Conservation (phyloP, 257 asterid species). For the Solanum tarijense region DNA sequence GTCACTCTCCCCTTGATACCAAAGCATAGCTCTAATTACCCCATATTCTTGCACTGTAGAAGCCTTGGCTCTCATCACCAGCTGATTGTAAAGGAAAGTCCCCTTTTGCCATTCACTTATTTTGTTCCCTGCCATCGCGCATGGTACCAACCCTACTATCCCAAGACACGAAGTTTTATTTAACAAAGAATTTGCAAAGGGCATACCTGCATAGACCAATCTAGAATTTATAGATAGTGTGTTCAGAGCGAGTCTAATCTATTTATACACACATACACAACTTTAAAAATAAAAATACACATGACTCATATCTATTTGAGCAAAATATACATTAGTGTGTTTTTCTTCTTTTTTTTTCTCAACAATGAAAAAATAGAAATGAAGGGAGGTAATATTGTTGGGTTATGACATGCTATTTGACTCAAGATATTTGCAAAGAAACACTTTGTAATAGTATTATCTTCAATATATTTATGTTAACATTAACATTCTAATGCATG, state of each 20-base stretch:
- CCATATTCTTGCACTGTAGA: conserved; percentile 4
- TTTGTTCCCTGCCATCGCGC: conserved; percentile 28
- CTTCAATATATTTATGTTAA: background rate
- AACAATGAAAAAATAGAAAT: background rate
- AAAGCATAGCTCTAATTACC: conserved; percentile 11
- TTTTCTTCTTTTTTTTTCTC: background rate
- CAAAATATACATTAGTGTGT: background rate
- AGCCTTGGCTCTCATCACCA: conserved; percentile 8
- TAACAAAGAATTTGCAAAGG: conserved; percentile 21
- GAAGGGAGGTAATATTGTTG: background rate
- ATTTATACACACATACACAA: background rate
- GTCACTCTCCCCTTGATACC: conserved; percentile 41
- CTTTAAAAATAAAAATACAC: background rate
- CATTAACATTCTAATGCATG: no score
- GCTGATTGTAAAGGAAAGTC: conserved; percentile 11
- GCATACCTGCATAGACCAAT: conserved; percentile 10
- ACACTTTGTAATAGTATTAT: background rate
- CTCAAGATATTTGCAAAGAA: no score
- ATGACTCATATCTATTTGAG: background rate
- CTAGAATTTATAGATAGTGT: background rate
- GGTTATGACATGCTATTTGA: no score
- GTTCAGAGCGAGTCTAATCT: background rate
- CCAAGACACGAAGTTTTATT: background rate
- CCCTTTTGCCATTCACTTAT: conserved; percentile 25
- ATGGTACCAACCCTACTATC: conserved; percentile 25